Conservation (phyloP, 345 rosid genomes). For the Gossypium arboreum region DNA sequence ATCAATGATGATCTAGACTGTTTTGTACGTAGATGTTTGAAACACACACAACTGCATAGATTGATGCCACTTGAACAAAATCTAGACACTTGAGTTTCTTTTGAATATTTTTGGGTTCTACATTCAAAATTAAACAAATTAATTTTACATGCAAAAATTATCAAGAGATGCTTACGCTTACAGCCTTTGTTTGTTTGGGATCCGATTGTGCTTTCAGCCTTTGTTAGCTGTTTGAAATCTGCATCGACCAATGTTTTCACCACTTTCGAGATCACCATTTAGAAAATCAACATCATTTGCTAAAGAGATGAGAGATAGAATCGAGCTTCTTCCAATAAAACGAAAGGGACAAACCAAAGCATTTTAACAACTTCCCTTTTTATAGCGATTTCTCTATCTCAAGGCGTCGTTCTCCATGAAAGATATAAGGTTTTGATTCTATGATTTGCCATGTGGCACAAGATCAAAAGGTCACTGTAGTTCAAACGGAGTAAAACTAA, state of each 20-base stretch:
- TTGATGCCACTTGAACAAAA: constrained; percentile 47
- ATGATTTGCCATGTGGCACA: constrained; percentile 8
- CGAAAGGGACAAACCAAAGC: not conserved
- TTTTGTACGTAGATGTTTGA: constrained; percentile 46
- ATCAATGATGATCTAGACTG: constrained; percentile 46
- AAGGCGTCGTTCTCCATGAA: not conserved
- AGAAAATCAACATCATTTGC: not conserved
- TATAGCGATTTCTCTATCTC: constrained; percentile 3
- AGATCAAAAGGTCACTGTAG: not conserved
- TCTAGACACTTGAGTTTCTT: constrained; percentile 55
- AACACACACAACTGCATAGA: constrained; percentile 42
- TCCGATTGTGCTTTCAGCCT: constrained; percentile 18
- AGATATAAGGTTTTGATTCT: not conserved
- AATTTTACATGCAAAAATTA: not conserved
- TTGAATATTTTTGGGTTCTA: constrained; percentile 25
- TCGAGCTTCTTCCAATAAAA: constrained; percentile 9
- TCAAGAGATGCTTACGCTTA: constrained; percentile 6
- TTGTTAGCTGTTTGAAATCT: constrained; percentile 17
- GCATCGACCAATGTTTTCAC: constrained; percentile 23
- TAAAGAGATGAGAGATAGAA: not conserved
- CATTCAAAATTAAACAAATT: not conserved
- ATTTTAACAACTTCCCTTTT: constrained; percentile 18
- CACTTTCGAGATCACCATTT: too few species aligned
- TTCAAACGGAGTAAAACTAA: not conserved
- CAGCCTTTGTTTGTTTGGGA: constrained; percentile 21